phyloP scores from a whole-genome alignment of 2,329 filamentous ascomycete species.

The Epichloe gansuensis region DNA sequence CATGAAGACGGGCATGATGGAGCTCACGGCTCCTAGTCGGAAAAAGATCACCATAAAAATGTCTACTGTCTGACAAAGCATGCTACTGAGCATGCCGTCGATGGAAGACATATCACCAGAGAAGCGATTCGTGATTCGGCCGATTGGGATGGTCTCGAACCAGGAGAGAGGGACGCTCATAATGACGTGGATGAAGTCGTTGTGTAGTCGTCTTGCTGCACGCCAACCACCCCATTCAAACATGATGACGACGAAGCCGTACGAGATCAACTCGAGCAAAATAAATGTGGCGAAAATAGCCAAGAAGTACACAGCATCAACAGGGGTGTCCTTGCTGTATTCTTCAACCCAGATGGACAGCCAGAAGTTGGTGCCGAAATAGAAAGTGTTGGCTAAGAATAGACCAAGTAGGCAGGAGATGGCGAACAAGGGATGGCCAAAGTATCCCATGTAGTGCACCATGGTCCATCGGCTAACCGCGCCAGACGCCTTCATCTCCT shows the following conservation, averaged over 20 bases:
- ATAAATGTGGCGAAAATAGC: conserved; percentile 38
- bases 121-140: conserved; percentile 43
- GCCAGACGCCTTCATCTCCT: conserved; percentile 36
- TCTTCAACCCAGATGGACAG: conserved; percentile 43
- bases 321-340: conserved; percentile 29
- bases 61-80: conserved; percentile 32
- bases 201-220: conserved; percentile 41
- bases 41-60: conserved; percentile 30
- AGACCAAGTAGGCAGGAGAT: conserved; percentile 26
- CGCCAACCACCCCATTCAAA: conserved; percentile 45
- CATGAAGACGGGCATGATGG: conserved; percentile 40
- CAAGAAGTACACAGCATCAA: conserved; percentile 38
- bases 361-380: conserved; percentile 34
- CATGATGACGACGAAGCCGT: conserved; percentile 29
- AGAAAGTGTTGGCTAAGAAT: conserved; percentile 28
- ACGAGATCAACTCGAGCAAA: conserved; percentile 29
- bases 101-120: conserved; percentile 45
- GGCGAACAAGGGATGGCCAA: conserved; percentile 33
- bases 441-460: conserved; percentile 39
- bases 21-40: conserved; percentile 34
- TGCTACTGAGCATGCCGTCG: conserved; percentile 33
- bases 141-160: conserved; percentile 42
- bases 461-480: conserved; percentile 32
- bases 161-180: conserved; percentile 43
- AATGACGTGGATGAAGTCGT: conserved; percentile 37